Base-by-base conservation (phyloP, 805 yeast species). In the Sugiyamaella mastotermitis region DNA sequence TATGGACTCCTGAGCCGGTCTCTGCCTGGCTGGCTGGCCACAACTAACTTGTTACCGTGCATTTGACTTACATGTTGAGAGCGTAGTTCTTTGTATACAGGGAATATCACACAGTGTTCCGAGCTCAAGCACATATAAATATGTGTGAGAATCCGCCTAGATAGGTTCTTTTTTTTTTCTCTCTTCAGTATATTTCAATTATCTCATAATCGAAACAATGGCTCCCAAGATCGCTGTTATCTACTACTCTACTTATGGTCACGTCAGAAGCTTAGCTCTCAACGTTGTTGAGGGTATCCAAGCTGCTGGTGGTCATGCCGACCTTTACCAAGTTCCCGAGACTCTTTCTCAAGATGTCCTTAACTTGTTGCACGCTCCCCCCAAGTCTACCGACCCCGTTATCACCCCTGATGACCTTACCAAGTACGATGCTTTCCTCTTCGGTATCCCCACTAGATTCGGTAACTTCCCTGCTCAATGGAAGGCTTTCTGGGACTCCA, bases 211-310 rank as follows among this genome's bases (percentile, higher is more conserved):
- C n/a, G n/a, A n/a, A 27, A 31, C 24, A 25, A 38, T 38, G 41
- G 41, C 47, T 16, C 67, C 70, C 36, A 80, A 77, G 62, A 69
- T 79, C 41, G 88, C 86, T 33, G 79, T 86, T 48, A 71, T 86
- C 60, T 76, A 79, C 58, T 86, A 85, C 72, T 79, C 95, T 22
- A 58, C 80, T 48, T 85, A 83, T 67, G 88, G 87, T 46, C 95
- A 87, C 64, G 64, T 81, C 49, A 76, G 77, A 48, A 63, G 67
- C 29, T 53, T 83, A 52, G 92, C 95, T 22, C 74, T 78, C 58
- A 65, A 81, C 29, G 76, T 76, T 53, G 72, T 80, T 62, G 65
- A 64, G 37, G 94, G 94, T 48, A 70, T 83, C 32, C 78, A 74
- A 58, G 66, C 72, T 5, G 76, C 82, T 11, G 94, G 90, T 44